Evolutionary conservation across 345 rosid genomes (phyloP).

Genomic region (Salix udensis): DNA sequence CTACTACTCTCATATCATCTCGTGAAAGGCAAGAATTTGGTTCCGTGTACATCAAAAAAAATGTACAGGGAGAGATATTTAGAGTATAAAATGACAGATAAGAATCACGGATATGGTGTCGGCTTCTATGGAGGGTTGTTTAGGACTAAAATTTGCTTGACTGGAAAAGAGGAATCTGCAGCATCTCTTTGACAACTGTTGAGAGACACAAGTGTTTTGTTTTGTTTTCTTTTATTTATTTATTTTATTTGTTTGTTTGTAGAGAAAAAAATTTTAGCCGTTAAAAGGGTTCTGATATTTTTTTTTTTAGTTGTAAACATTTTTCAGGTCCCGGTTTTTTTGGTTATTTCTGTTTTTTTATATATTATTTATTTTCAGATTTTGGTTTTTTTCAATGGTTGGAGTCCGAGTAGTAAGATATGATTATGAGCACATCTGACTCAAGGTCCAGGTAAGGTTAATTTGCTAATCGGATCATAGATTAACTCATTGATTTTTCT

Average conservation of each 20-base stretch:
- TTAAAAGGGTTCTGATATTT: background rate
- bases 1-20: background rate
- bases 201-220: background rate
- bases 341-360: background rate
- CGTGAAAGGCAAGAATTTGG: conserved; percentile 37
- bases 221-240: too few relatives aligned
- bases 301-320: background rate
- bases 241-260: too few relatives aligned
- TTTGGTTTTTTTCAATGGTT: too few relatives aligned
- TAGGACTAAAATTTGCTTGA: background rate
- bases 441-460: too few relatives aligned
- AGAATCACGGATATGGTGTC: conserved; percentile 49
- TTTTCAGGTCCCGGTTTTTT: background rate
- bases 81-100: conserved; percentile 14
- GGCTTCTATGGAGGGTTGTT: conserved; percentile 19
- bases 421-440: too few relatives aligned
- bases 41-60: background rate
- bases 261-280: background rate
- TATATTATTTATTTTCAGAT: background rate
- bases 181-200: background rate
- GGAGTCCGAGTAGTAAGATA: too few relatives aligned
- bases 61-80: background rate
- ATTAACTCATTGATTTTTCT: too few relatives aligned
- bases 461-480: too few relatives aligned
- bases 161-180: background rate